These are phyloP conservation scores for Geosmithia putterillii DNA, from an alignment of 2,329 filamentous ascomycete genomes.

Conservation along the genomic window DNA sequence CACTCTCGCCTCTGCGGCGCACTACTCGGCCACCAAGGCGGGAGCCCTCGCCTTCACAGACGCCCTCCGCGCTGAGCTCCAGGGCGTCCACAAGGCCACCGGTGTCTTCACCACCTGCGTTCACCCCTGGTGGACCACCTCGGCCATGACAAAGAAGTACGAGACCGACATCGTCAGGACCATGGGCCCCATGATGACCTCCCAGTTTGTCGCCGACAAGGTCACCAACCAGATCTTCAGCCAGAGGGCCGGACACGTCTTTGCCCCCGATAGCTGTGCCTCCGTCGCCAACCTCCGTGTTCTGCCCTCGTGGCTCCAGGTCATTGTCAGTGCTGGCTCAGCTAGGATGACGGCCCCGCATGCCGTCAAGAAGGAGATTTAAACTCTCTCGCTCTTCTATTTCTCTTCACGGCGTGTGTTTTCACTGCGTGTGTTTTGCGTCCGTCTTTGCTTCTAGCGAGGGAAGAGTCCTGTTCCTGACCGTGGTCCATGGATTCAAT, in stretches of 20 bases:
- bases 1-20: constrained; percentile 41
- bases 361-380: background rate
- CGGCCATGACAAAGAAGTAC: constrained; percentile 11
- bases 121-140: constrained; percentile 26
- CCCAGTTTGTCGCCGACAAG: constrained; percentile 20
- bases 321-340: background rate
- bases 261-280: constrained; percentile 17
- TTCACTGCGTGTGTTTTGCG: background rate
- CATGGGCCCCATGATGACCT: constrained; percentile 10
- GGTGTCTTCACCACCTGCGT: constrained; percentile 50
- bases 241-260: constrained; percentile 25
- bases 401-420: background rate
- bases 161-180: constrained; percentile 7
- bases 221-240: constrained; percentile 28
- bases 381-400: background rate
- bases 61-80: constrained; percentile 40
- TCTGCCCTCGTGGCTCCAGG: constrained; percentile 17
- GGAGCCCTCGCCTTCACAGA: constrained; percentile 54
- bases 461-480: too few relatives aligned
- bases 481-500: too few relatives aligned
- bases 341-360: background rate
- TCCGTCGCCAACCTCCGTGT: constrained; percentile 17
- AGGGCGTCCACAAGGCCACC: constrained; percentile 42
- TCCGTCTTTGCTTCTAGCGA: background rate
- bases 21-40: constrained; percentile 52